Evolutionary conservation across 2,329 filamentous ascomycete genomes (phyloP), one percentile per base, ranked within the genome.

Genomic region (Fusarium luffae): DNA sequence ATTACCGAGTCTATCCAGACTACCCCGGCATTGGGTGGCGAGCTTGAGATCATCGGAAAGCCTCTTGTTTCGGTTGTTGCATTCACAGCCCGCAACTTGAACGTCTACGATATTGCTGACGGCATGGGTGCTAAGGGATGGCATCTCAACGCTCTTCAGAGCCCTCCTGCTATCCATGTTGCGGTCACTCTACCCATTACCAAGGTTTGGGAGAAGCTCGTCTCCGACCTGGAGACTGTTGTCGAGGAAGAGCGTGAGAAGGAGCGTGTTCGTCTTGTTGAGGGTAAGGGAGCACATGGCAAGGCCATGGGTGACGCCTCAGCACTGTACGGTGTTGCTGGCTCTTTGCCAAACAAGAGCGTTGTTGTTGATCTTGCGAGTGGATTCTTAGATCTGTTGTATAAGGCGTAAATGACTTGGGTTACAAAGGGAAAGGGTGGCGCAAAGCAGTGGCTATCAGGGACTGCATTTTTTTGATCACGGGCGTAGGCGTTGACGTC

Each of bases 81-180:
- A 2, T 98, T 98, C 82, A 88, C 88, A 13, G 90, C 92, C n/a
- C 86, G 88, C 73, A 91, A 88, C n/a, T 87, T 99, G 43, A 90
- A 98, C 81, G 92, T 97, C 69, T 99, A 99, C 82, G 94, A 97
- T 77, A 89, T 99, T 71, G 93, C 95, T 10, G 96, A 99, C 80
- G 92, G 84, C 71, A 95, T 99, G 91, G 88, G 87, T 14, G 83
- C 82, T 1, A 91, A 90, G 76, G 95, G 96, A 5, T 99, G 96
- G 96, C 96, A 99, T 82, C 85, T 99, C 63, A 99, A 98, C 77
- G 93, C 94, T 4, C 86, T 99, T 68, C 96, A 99, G 82, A 91
- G 89, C 75, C 96, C 96, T 4, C 90, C 96, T 0, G 96, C 94
- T 21, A 93, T 99, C 58, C 96, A 99, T 79, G 89, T 98, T 41